These are phyloP conservation scores for Plantago lanceolata DNA, from an alignment of 305 asterid genomes.

Conservation along the genomic window DNA sequence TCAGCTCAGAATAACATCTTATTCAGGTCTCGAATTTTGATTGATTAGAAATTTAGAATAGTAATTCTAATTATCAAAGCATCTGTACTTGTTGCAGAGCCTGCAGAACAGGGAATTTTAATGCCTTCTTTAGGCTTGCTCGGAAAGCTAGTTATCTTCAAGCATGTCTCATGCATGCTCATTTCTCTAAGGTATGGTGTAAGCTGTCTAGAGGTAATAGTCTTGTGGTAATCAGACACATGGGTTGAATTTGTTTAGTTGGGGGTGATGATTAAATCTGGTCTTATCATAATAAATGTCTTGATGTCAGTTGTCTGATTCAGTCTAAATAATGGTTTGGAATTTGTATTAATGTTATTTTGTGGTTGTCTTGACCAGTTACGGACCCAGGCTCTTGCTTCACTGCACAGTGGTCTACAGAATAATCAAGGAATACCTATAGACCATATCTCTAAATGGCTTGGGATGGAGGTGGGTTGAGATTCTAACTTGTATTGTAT, in stretches of 20 bases:
- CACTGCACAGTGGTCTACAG: slow-evolving; percentile 88
- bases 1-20: neutral
- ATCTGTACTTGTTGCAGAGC: slow-evolving; percentile 58
- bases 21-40: neutral
- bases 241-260: neutral
- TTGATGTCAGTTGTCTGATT: slow-evolving; percentile 2
- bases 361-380: slow-evolving; percentile 53
- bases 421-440: slow-evolving; percentile 91
- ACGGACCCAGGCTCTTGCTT: slow-evolving; percentile 90
- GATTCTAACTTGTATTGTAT: slow-evolving; percentile 20
- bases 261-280: slow-evolving; percentile 9
- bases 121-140: slow-evolving; percentile 95
- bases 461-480: slow-evolving; percentile 84
- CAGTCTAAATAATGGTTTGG: neutral
- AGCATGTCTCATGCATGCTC: slow-evolving; percentile 99
- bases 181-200: slow-evolving; percentile 80
- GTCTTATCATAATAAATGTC: slow-evolving; percentile 5
- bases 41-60: slow-evolving; percentile 12
- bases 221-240: neutral
- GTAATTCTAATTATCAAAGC: slow-evolving; percentile 20
- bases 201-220: slow-evolving; percentile 15
- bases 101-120: slow-evolving; percentile 88
- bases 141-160: slow-evolving; percentile 90
- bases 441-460: slow-evolving; percentile 76
- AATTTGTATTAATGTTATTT: slow-evolving; percentile 17